Evolutionary conservation across 495 filamentous ascomycete species (phyloP), one percentile per base, ranked within the genome.

Genomic region (Acidiella bohemica): DNA sequence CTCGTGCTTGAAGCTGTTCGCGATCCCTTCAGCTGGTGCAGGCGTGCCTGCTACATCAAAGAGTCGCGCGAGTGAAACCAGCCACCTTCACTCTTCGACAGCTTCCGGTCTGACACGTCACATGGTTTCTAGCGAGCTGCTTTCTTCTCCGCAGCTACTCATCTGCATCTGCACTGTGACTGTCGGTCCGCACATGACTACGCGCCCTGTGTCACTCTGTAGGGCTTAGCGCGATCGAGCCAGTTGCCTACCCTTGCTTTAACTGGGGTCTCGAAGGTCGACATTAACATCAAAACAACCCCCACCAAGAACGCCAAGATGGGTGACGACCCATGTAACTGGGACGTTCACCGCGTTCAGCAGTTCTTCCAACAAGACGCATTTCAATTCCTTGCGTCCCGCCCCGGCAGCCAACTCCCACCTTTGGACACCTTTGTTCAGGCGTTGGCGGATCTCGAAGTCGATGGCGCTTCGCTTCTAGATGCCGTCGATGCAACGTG

Each of bases 391-490:
- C 19, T 43, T 4, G 27, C 56, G 2, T 51, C 64, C 14, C 55
- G 62, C 26, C 66, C 67, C 34, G 40, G 23, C 61, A 55, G 9
- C 34, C 44, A 26, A 49, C 60, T 73, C 5, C 77, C 75, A 14
- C 62, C 80, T 29, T 56, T 63, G 0, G 47, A 47, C 6, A 17
- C 46, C 0, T 62, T 88, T 9, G 75, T 72, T 50, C 51, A 47
- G 10, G 53, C 57, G 9, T 59, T 92, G 4, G 64, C 70, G 3
- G 65, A 76, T 0, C 64, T 79, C 36, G 62, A 66, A 3, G 61
- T 87, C 2, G 71, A 71, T 35, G 84, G 84, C 5, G 55, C 67
- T 23, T 64, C 70, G 0, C 63, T 92, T 0, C 59, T 90, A 1
- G 49, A 60, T 2, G 54, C 64, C 44, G 56, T 78, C 1, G 61